These are phyloP conservation scores for Mycena vulgaris DNA, from an alignment of 768 basidiomycete species.

Conservation along the genomic window DNA sequence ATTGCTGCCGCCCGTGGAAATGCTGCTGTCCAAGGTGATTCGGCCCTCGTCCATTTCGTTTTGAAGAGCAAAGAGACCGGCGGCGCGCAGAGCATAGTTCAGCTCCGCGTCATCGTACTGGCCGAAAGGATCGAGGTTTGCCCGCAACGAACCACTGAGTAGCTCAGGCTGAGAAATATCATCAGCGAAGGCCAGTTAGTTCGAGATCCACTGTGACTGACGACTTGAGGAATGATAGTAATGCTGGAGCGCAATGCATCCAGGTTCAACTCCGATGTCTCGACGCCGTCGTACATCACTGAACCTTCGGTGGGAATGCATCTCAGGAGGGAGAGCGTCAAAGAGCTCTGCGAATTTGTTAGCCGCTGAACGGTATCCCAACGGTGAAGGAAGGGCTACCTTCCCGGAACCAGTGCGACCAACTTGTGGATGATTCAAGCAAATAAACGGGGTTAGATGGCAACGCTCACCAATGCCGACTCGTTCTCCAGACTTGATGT, in stretches of 20 bases:
- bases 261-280: constrained; percentile 57
- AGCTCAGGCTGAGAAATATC: constrained; percentile 47
- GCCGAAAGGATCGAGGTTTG: constrained; percentile 64
- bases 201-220: neutral
- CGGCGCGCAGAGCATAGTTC: constrained; percentile 52
- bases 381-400: constrained; percentile 45
- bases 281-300: constrained; percentile 61
- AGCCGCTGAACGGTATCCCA: neutral
- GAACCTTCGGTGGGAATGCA: constrained; percentile 50
- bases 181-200: neutral
- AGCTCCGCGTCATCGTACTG: constrained; percentile 59
- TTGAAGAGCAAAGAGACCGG: constrained; percentile 54
- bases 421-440: constrained; percentile 45
- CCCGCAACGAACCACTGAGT: constrained; percentile 58
- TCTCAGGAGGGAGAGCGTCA: constrained; percentile 66
- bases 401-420: constrained; percentile 67
- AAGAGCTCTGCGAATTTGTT: constrained; percentile 59
- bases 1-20: constrained; percentile 40
- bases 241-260: constrained; percentile 60
- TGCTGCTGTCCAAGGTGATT: constrained; percentile 38
- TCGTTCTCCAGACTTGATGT: constrained; percentile 67
- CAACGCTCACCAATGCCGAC: constrained; percentile 60
- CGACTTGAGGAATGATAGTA: constrained; percentile 58
- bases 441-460: neutral
- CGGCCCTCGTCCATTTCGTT: constrained; percentile 46